phyloP scores from a whole-genome alignment of 257 asterid species.

The Nicotiana paniculata region DNA sequence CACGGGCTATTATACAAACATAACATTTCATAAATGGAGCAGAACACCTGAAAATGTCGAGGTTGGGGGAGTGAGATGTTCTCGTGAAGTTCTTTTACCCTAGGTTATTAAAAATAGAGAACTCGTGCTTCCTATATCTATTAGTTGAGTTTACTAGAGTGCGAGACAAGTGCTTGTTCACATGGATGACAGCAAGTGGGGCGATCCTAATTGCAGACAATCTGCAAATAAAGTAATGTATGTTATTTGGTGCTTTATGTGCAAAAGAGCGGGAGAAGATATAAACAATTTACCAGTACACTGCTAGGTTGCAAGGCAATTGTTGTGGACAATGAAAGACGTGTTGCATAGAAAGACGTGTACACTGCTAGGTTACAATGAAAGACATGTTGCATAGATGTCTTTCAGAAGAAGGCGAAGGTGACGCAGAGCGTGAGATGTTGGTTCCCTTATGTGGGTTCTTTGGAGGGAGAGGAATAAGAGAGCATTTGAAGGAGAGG shows the following conservation, averaged over 20 bases:
- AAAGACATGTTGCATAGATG: background rate
- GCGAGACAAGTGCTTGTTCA: background rate
- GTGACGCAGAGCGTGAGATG: background rate
- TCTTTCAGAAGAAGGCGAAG: background rate
- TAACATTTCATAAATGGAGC: background rate
- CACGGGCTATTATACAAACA: background rate
- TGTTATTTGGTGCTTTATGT: background rate
- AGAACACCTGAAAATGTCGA: background rate
- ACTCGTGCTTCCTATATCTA: background rate
- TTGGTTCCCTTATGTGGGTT: background rate
- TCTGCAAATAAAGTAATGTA: background rate
- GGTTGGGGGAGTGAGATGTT: background rate
- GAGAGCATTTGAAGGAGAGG: background rate
- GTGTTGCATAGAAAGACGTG: no score
- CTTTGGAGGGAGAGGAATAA: background rate
- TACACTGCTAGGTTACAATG: background rate
- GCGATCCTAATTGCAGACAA: background rate
- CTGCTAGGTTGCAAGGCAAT: background rate
- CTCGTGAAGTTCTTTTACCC: background rate
- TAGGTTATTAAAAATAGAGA: background rate
- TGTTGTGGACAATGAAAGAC: background rate
- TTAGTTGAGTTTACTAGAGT: background rate
- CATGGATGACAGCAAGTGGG: background rate
- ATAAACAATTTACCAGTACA: background rate
- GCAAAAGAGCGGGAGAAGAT: background rate